Evolutionary conservation across 352 stramenopile species (phyloP), one percentile per base, ranked within the genome.

Genomic region (Globisporangium iwayamae): DNA sequence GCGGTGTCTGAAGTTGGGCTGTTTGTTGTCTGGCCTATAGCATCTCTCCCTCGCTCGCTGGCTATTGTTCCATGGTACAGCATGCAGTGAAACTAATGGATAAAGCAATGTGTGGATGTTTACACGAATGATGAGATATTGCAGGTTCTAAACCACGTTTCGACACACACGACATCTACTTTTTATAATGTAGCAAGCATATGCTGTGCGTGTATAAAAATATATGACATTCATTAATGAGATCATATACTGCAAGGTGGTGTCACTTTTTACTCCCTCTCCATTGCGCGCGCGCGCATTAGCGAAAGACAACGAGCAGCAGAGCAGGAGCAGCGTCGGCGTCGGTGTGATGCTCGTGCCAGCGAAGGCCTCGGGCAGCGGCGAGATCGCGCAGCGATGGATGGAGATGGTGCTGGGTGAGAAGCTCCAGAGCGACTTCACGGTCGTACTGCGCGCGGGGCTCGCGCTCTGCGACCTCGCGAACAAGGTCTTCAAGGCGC

Each of bases 341-440:
- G 54, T 36, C 20, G n/a, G 34, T 32, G n/a, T 28, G 47, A 69
- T 70, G 69, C 69, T 81, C 20, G 75, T 74, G 56, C 68, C 76
- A 55, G 72, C 72, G 63, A 71, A 78, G 50, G n/a, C 61, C 45
- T 70, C 66, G 66, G 77, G 78, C 60, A 81, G 81, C 62, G 74
- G 78, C 54, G 82, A 90, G 60, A 87, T 94, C 68, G 85, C 87
- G 45, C 79, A 81, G 60, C 81, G 85, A 51, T 96, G 87, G 87
- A 90, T 96, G 67, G 87, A 93, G 63, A 94, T 96, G 87, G 85
- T 96, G 61, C 77, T 94, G 20, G 82, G 83, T 45, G 85, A 94
- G 53, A 92, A 91, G 69, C 81, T 90, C 39, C 38, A 64, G 28
- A 63, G 70, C 34, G 71, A 79, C 18, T 82, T 92, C 56, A 70